A percentile compares a stretch with the other conserved stretches of the same genome.
Evolutionary conservation across 805 yeast species (phyloP).

Genomic region (Kuraishia molischiana): DNA sequence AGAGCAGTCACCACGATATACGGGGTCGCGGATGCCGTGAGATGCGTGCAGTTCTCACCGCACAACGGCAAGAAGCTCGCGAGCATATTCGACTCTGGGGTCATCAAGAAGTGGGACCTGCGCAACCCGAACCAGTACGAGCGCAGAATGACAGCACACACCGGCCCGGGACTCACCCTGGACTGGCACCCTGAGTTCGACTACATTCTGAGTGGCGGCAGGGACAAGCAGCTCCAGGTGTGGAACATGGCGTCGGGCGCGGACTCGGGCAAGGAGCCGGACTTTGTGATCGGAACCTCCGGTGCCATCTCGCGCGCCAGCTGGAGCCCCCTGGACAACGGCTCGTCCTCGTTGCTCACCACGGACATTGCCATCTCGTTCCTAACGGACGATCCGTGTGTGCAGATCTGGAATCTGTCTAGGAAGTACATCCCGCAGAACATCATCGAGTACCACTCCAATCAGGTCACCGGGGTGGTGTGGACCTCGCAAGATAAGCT

Average conservation of each 20-base stretch:
- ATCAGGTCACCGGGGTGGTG: slow-evolving; percentile 45
- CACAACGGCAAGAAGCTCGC: slow-evolving; percentile 50
- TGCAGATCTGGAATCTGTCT: slow-evolving; percentile 59
- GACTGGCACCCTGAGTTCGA: slow-evolving; percentile 85
- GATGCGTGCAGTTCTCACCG: slow-evolving; percentile 44
- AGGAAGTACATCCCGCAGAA: slow-evolving; percentile 66
- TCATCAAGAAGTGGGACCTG: slow-evolving; percentile 80
- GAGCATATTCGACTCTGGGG: slow-evolving; percentile 83
- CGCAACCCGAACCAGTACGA: slow-evolving; percentile 57
- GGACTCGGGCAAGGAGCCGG: slow-evolving; percentile 42
- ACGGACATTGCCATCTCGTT: slow-evolving; percentile 70
- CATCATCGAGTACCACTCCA: slow-evolving; percentile 36
- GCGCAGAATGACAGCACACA: slow-evolving; percentile 73
- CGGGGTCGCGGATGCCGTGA: slow-evolving; percentile 63
- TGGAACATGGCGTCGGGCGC: slow-evolving; percentile 49
- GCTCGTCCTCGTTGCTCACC: slow-evolving; percentile 28
- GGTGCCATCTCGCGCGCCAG: slow-evolving; percentile 70
- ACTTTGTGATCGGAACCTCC: slow-evolving; percentile 61
- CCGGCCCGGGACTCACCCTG: slow-evolving; percentile 81
- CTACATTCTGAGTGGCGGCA: slow-evolving; percentile 82
- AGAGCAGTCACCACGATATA: slow-evolving; percentile 41
- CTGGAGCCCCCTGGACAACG: slow-evolving; percentile 42
- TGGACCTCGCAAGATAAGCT: slow-evolving; percentile 38
- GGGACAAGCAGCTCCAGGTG: slow-evolving; percentile 74
- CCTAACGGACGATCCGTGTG: slow-evolving; percentile 60